Conservation (phyloP, 441 rosid species). For the Pelargonium australe region DNA sequence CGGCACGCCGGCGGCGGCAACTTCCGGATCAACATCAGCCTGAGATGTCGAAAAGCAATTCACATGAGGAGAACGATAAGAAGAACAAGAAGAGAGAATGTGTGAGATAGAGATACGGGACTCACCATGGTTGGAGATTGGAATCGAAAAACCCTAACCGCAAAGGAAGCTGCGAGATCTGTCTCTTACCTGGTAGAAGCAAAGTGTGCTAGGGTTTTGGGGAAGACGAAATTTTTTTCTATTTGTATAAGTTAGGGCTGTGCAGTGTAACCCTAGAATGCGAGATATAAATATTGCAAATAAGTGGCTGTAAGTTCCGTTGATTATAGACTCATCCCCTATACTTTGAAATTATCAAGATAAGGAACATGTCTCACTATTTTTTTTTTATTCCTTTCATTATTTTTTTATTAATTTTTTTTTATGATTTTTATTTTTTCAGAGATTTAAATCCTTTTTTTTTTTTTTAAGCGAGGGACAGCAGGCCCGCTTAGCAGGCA, state of each 20-base stretch:
- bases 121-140: slow-evolving; percentile 4
- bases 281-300: too few relatives aligned
- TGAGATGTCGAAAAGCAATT: not conserved
- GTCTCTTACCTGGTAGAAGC: not conserved
- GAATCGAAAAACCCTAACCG: not conserved
- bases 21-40: slow-evolving; percentile 7
- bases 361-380: too few relatives aligned
- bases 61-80: not conserved
- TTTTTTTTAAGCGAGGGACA: too few relatives aligned
- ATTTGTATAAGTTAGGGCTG: not conserved
- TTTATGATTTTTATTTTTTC: too few relatives aligned
- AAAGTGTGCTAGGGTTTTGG: slow-evolving; percentile 24
- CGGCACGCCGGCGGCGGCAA: not conserved
- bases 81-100: not conserved
- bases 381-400: too few relatives aligned
- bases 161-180: not conserved
- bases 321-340: too few relatives aligned
- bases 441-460: too few relatives aligned
- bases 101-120: not conserved
- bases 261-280: slow-evolving; percentile 20
- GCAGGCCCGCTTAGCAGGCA: too few relatives aligned
- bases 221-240: not conserved
- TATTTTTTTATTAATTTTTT: too few relatives aligned
- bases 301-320: too few relatives aligned
- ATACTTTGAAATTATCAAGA: too few relatives aligned